Evolutionary conservation across 2,329 filamentous ascomycete species (phyloP).

Genomic region (Juglanconis sp.): DNA sequence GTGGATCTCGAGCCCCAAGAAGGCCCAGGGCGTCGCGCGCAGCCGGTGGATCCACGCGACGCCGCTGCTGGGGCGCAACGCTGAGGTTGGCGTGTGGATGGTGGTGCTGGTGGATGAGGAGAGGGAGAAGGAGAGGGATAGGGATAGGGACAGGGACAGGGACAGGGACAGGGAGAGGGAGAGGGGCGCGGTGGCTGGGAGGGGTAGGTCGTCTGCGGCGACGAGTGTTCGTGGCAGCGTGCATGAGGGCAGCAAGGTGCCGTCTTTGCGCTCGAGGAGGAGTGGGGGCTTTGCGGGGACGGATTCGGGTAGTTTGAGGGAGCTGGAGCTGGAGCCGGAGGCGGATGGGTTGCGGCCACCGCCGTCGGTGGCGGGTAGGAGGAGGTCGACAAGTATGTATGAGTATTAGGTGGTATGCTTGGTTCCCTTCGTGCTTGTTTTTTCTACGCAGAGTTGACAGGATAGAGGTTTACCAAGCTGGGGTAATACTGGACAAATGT

Average conservation of each 20-base stretch:
- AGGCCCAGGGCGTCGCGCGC: constrained; percentile 47
- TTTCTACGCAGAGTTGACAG: no score
- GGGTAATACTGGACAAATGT: no score
- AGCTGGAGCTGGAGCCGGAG: no score
- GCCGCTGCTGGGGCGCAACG: constrained; percentile 65
- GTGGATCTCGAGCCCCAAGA: constrained; percentile 56
- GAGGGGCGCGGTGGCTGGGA: background rate
- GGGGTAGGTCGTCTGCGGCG: background rate
- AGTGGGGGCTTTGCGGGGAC: background rate
- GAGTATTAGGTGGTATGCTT: no score
- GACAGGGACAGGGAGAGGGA: no score
- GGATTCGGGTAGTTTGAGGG: background rate
- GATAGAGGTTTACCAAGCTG: no score
- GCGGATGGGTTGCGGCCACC: background rate
- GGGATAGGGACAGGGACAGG: no score
- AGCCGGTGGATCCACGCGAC: constrained; percentile 76
- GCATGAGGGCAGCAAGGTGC: background rate
- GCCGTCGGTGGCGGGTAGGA: no score
- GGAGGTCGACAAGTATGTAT: no score
- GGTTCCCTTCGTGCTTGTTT: no score
- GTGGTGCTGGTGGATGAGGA: constrained; percentile 70
- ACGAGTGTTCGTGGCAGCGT: background rate
- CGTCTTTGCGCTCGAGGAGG: background rate
- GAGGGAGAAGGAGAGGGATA: background rate
- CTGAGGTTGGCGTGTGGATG: constrained; percentile 75